Evolutionary conservation across 306 rosid species (phyloP).

Genomic region (Cucumis hystrix): DNA sequence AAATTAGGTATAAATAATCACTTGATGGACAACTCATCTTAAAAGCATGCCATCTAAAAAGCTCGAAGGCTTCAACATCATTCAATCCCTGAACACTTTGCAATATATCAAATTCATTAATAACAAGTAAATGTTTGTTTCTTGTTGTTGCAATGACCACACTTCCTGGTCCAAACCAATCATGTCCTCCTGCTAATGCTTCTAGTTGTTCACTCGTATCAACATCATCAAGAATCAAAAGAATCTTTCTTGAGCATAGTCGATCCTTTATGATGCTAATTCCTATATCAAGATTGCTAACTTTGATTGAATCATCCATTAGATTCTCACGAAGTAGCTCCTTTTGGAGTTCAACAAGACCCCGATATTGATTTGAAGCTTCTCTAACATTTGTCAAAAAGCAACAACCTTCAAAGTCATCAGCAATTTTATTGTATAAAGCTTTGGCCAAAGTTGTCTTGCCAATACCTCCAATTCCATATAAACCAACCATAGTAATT

Average conservation of each 20-base stretch:
- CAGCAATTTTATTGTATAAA: background rate
- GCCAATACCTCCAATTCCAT: background rate
- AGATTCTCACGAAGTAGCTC: too few relatives aligned
- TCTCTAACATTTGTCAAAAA: background rate
- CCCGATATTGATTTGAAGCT: background rate
- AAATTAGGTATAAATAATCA: background rate
- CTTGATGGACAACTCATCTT: background rate
- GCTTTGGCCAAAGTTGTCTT: conserved; percentile 16
- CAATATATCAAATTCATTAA: background rate
- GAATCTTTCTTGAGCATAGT: background rate
- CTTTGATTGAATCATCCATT: too few relatives aligned
- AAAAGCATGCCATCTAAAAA: conserved; percentile 21
- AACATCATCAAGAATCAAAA: conserved; percentile 1
- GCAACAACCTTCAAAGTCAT: background rate
- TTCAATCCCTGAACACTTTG: background rate
- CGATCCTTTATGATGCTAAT: too few relatives aligned
- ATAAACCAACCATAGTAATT: background rate
- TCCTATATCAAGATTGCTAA: too few relatives aligned
- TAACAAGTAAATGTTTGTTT: background rate
- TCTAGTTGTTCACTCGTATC: background rate
- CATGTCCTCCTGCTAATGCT: background rate
- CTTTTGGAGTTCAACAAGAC: too few relatives aligned
- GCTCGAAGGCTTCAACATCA: background rate
- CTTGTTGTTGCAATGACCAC: conserved; percentile 15
- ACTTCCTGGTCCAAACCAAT: conserved; percentile 11